A percentile compares a stretch with the other conserved stretches of the same genome.
These are phyloP conservation scores for Zygosaccharomyces bisporus DNA, from an alignment of 805 yeast genomes.

Conservation along the genomic window DNA sequence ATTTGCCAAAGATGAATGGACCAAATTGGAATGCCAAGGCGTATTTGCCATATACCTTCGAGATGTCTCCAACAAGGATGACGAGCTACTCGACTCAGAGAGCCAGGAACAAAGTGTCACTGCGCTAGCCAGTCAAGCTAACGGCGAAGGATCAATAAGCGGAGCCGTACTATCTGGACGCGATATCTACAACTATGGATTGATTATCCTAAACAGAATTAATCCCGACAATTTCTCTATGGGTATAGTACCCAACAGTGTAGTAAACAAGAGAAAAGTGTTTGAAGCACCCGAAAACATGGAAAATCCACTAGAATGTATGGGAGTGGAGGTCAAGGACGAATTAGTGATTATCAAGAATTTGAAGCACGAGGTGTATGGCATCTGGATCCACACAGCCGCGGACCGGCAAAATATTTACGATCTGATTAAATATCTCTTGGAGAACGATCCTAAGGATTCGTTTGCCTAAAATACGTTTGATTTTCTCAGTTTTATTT, in stretches of 20 bases:
- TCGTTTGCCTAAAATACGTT: slow-evolving; percentile 25
- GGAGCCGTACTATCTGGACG: slow-evolving; percentile 29
- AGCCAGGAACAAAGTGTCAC: slow-evolving; percentile 13
- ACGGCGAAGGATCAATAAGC: slow-evolving; percentile 11
- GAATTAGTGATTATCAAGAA: slow-evolving; percentile 68
- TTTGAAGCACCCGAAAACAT: slow-evolving; percentile 32
- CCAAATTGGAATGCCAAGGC: slow-evolving; percentile 66
- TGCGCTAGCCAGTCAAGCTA: slow-evolving; percentile 11
- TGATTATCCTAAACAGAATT: slow-evolving; percentile 63
- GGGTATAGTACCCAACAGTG: slow-evolving; percentile 59
- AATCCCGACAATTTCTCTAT: slow-evolving; percentile 69
- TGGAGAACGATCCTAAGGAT: slow-evolving; percentile 35
- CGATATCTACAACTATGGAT: slow-evolving; percentile 57
- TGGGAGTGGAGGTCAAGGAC: slow-evolving; percentile 66
- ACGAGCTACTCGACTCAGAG: slow-evolving; percentile 19
- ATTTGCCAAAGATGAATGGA: slow-evolving; percentile 59
- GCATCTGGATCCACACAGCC: slow-evolving; percentile 72
- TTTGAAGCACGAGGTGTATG: slow-evolving; percentile 65
- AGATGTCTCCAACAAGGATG: slow-evolving; percentile 34
- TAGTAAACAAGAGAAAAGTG: slow-evolving; percentile 41
- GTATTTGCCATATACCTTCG: slow-evolving; percentile 62
- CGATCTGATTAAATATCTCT: slow-evolving; percentile 40
- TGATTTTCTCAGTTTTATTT: not conserved
- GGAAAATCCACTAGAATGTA: slow-evolving; percentile 39
- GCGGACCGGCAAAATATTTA: slow-evolving; percentile 60